Evolutionary conservation across 1,284 basidiomycete genomes (phyloP).

Genomic region (Irpex lacteus): DNA sequence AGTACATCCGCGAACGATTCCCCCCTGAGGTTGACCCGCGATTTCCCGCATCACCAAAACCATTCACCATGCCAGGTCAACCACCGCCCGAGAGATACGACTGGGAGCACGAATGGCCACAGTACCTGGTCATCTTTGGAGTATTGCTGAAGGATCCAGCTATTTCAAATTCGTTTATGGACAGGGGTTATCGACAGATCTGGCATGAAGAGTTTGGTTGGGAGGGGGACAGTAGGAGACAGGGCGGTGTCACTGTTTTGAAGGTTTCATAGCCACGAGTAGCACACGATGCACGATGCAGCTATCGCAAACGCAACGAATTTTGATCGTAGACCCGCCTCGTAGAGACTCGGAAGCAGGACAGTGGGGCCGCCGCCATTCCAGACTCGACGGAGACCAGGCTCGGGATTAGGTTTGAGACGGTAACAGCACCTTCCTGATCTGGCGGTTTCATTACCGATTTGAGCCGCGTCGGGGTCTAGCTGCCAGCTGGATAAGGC

Average conservation of each 20-base stretch:
- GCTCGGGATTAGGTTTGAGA: not conserved
- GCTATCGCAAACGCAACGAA: not conserved
- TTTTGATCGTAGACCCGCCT: not conserved
- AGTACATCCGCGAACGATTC: slow-evolving; percentile 67
- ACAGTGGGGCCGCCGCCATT: not conserved
- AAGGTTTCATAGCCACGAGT: slow-evolving; percentile 5
- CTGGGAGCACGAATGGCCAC: slow-evolving; percentile 79
- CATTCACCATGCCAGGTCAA: slow-evolving; percentile 52
- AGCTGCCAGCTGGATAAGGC: not conserved
- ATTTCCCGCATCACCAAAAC: slow-evolving; percentile 66
- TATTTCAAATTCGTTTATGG: slow-evolving; percentile 48
- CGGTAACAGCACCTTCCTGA: not conserved
- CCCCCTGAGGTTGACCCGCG: slow-evolving; percentile 56
- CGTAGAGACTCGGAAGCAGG: not conserved
- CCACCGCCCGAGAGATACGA: slow-evolving; percentile 18
- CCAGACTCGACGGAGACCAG: not conserved
- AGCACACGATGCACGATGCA: not conserved
- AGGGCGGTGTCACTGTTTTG: slow-evolving; percentile 72
- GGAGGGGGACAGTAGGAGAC: slow-evolving; percentile 79
- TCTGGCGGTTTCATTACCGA: not conserved
- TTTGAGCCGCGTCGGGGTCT: not conserved
- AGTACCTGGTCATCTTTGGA: slow-evolving; percentile 79
- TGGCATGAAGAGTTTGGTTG: slow-evolving; percentile 70
- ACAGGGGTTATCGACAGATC: slow-evolving; percentile 65
- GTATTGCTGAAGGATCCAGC: slow-evolving; percentile 54